Evolutionary conservation across 177 flowering plant genomes (phyloP).

Genomic region (Vitis hybrid): DNA sequence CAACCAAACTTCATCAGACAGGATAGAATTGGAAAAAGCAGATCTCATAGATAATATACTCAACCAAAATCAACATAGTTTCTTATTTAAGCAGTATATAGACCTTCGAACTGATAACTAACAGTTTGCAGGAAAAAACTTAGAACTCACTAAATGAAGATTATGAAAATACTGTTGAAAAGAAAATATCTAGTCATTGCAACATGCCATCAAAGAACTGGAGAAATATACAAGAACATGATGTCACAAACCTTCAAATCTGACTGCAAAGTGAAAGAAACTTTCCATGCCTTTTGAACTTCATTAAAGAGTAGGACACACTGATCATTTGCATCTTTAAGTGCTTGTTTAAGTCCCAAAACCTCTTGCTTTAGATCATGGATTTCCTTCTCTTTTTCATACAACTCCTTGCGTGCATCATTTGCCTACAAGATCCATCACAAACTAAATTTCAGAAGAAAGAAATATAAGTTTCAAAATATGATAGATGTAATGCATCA

Average conservation of each 20-base stretch:
- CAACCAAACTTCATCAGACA: no score
- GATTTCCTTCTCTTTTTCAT: slow-evolving; percentile 81
- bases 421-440: slow-evolving; percentile 63
- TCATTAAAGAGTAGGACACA: slow-evolving; percentile 80
- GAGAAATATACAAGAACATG: slow-evolving; percentile 15
- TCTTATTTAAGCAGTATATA: no score
- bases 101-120: no score
- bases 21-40: no score
- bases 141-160: no score
- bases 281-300: slow-evolving; percentile 98
- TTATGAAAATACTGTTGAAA: no score
- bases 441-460: not conserved
- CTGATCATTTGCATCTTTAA: slow-evolving; percentile 89
- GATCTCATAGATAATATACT: no score
- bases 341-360: slow-evolving; percentile 58
- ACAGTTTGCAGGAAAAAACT: not conserved
- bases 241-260: slow-evolving; percentile 73
- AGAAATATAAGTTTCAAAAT: no score
- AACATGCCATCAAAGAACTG: not conserved
- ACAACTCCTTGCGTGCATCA: slow-evolving; percentile 81
- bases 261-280: slow-evolving; percentile 78
- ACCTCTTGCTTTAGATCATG: slow-evolving; percentile 73
- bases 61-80: no score
- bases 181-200: not conserved
- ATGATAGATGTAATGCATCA: no score